Percentiles rank a stretch among this genome's conserved stretches.
Evolutionary conservation across 129 eudicot genomes (phyloP).

Genomic region (Pittosporum tobira): DNA sequence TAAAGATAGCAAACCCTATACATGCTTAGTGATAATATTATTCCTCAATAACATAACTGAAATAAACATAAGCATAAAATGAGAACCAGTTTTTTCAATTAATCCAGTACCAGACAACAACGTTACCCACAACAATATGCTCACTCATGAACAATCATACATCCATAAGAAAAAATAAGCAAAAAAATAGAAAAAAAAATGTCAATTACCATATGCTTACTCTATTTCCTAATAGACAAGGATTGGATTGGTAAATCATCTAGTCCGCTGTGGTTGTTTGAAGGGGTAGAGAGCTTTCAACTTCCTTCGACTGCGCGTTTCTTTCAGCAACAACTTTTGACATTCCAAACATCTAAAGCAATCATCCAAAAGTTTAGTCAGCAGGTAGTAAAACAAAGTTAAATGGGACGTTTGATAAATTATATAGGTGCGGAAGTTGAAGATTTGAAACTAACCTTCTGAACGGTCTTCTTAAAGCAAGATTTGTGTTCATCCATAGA

Average conservation of each 20-base stretch:
- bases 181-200: no score
- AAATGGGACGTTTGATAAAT: not conserved
- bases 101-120: no score
- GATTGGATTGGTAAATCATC: not conserved
- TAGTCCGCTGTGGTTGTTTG: constrained; percentile 43
- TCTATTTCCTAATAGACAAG: not conserved
- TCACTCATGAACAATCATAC: no score
- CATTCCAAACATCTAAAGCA: constrained; percentile 80
- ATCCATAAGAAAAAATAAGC: no score
- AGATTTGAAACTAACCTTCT: constrained; percentile 33
- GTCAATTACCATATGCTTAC: not conserved
- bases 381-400: not conserved
- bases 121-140: no score
- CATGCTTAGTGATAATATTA: no score
- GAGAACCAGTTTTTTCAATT: no score
- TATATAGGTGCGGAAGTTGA: not conserved
- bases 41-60: no score
- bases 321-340: constrained; percentile 56
- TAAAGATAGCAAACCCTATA: no score
- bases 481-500: constrained; percentile 75
- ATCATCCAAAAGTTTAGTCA: not conserved
- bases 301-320: constrained; percentile 34
- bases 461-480: constrained; percentile 58
- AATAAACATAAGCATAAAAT: no score
- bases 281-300: constrained; percentile 53